Evolutionary conservation across 2,329 filamentous ascomycete species (phyloP).

Genomic region (Zarea fungicola): DNA sequence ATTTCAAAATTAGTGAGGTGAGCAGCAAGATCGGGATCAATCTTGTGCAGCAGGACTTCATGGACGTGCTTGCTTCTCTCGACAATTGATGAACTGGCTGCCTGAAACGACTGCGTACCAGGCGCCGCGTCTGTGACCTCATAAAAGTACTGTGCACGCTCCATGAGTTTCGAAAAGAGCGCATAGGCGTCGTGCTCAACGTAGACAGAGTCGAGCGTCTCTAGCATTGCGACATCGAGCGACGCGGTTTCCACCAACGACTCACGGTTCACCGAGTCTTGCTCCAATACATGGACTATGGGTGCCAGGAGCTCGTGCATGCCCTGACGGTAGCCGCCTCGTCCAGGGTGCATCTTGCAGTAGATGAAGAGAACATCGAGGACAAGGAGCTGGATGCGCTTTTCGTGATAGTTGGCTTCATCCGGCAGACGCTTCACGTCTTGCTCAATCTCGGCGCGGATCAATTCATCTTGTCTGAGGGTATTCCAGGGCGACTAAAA

Average conservation of each 20-base stretch:
- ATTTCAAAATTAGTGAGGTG: constrained; percentile 83
- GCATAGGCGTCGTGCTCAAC: constrained; percentile 89
- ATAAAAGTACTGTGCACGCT: constrained; percentile 80
- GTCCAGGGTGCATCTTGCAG: constrained; percentile 82
- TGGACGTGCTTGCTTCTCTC: constrained; percentile 83
- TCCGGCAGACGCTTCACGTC: constrained; percentile 93
- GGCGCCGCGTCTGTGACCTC: constrained; percentile 53
- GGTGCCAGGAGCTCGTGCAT: constrained; percentile 97
- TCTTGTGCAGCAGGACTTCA: constrained; percentile 67
- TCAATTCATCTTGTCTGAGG: constrained; percentile 75
- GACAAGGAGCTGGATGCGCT: constrained; percentile 71
- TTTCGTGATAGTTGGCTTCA: constrained; percentile 81
- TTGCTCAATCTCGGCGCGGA: constrained; percentile 85
- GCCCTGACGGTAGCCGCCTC: constrained; percentile 90
- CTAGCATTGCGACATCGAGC: constrained; percentile 51
- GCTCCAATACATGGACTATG: constrained; percentile 75
- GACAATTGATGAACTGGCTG: constrained; percentile 59
- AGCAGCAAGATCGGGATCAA: constrained; percentile 76
- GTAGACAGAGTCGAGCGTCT: constrained; percentile 65
- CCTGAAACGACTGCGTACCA: constrained; percentile 22
- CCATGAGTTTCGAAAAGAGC: constrained; percentile 83
- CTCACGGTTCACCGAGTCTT: constrained; percentile 65
- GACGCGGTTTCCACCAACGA: constrained; percentile 27
- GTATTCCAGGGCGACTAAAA: constrained; percentile 83
- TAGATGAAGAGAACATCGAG: constrained; percentile 90